Base-by-base conservation (phyloP, 768 basidiomycete species). In the Amanita pallidorosea region DNA sequence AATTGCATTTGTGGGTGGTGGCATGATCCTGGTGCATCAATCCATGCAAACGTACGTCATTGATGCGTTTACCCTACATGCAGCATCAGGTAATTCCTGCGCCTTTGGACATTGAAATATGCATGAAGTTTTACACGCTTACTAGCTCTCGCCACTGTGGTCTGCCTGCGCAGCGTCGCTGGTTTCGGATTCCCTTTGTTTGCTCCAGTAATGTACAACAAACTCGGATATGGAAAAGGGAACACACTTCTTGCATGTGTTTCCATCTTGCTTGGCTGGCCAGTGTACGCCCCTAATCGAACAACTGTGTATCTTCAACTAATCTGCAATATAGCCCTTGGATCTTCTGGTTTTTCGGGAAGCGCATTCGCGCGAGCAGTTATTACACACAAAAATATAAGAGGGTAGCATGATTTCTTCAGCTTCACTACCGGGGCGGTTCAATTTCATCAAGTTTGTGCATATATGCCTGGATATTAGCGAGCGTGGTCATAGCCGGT, bases 111-210 rank as follows among this genome's bases (percentile, higher is more conserved):
- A 2, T n/a, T 44, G 18, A 7, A 25, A 47, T 37, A 23, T 59
- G 13, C 37, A 20, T 6, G 22, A 9, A 29, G 18, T 47, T 6
- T 27, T 18, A 29, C 4, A 8, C 9, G 29, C 7, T 9, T 29
- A 2, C 22, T 45, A 77, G 82, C 84, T 2, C 65, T 89, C 9
- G 84, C 84, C 0, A 82, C 84, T 0, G 77, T 78, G 17, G 67
- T 80, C 0, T 82, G 64, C 60, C 60, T 87, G 13, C 78, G 87
- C 22, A 79, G 81, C 0, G 47, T 86, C 0, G 76, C 78, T 1
- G 87, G 87, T 1, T 88, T 86, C 47, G 79, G 74, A 1, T 88
- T 90, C 60, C 88, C 87, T 1, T 65, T 89, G 15, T 89, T 89
- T 56, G 83, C 80, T 3, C 79, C 82, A 17, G 67, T 73, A 34